phyloP scores from a whole-genome alignment of 345 rosid species.

The Orychophragmus violaceus region DNA sequence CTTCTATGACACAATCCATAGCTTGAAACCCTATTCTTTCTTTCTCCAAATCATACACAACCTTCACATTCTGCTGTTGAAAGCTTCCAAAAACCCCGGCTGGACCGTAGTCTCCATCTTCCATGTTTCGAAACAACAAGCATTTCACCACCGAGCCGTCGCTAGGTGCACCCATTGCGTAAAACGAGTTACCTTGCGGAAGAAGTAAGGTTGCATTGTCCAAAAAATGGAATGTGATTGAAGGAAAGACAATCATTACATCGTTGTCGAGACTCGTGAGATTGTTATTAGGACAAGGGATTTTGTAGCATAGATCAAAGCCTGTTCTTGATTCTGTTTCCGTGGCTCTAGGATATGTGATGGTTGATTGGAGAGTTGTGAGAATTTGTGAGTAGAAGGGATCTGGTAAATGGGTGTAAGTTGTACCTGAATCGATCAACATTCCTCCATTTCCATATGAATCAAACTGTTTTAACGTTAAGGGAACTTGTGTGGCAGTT shows the following conservation, averaged over 20 bases:
- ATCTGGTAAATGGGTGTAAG: constrained; percentile 72
- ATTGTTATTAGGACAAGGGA: constrained; percentile 57
- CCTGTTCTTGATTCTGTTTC: constrained; percentile 52
- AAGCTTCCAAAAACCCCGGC: constrained; percentile 78
- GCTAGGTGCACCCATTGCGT: constrained; percentile 65
- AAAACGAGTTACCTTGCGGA: constrained; percentile 56
- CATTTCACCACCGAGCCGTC: constrained; percentile 66
- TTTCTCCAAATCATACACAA: constrained; percentile 72
- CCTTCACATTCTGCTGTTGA: constrained; percentile 76
- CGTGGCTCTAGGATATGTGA: constrained; percentile 54
- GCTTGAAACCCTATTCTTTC: constrained; percentile 73
- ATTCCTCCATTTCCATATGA: constrained; percentile 75
- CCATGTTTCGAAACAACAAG: constrained; percentile 63
- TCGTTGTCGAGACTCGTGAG: constrained; percentile 23
- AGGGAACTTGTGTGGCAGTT: constrained; percentile 38
- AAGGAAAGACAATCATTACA: constrained; percentile 35
- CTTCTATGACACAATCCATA: constrained; percentile 64
- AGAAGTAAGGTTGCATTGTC: constrained; percentile 62
- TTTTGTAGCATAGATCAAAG: constrained; percentile 69
- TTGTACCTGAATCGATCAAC: constrained; percentile 80
- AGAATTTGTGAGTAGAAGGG: constrained; percentile 65
- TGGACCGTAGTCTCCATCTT: constrained; percentile 63
- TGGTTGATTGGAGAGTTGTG: constrained; percentile 35
- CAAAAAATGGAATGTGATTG: constrained; percentile 62
- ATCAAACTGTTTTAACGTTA: constrained; percentile 55